Base-by-base conservation (phyloP, 306 rosid species). In the Cucumis hystrix region DNA sequence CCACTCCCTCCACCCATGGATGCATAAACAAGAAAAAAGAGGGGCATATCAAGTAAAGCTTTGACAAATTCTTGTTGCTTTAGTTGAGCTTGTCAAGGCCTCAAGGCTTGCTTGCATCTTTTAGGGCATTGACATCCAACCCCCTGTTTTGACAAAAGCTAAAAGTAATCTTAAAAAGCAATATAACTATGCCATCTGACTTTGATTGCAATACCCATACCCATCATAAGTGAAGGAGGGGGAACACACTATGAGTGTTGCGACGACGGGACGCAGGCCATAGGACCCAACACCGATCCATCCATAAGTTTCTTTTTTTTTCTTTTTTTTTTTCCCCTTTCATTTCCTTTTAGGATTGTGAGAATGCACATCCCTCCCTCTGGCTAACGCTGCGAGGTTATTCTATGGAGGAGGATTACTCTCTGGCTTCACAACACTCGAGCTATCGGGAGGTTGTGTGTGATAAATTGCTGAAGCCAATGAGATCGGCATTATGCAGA, bases 401-500 rank as follows among this genome's bases (percentile, higher is more conserved):
- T 83, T 87, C 87, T 69, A 93, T 80, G 96, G 68, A 77, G 98
- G 97, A 40, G 96, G 94, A 78, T 86, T 88, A 20, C 85, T 82
- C 81, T 93, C 97, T 45, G 97, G 91, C 91, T 93, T 89, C 23
- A 89, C 93, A 64, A 86, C 57, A 18, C 89, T 93, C 14, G 96
- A 85, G 81, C 85, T 76, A 80, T 93, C 98, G 0, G 94, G 89
- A 28, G 97, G 92, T 41, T 93, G 97, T 10, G 98, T 88, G 83
- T 86, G 96, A 87, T 90, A 88, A 56, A 93, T 93, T 13, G 97
- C 98, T 0, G 97, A 93, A 60, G 98, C 98, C 61, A 93, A 87
- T 10, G 97, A 91, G 80, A 91, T 82, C 23, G 98, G 98, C 98
- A 91, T 93, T 81, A 93, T 87, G 88, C 98, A 93, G 56, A 93